A percentile compares a stretch with the other conserved stretches of the same genome.
phyloP scores from a whole-genome alignment of 768 basidiomycete genomes.

The Leccinum fibrillosum region DNA sequence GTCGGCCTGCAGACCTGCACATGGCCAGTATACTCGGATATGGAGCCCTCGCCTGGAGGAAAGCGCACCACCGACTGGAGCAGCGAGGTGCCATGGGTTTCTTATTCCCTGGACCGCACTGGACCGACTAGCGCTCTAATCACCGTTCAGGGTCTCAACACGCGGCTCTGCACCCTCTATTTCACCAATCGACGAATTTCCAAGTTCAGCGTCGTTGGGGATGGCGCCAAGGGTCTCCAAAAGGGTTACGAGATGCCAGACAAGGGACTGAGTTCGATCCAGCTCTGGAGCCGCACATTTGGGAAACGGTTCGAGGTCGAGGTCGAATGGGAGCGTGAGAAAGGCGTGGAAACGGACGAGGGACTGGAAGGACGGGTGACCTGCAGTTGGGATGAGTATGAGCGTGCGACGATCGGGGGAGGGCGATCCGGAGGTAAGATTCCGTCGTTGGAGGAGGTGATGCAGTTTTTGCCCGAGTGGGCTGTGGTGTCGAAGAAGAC shows the following conservation, averaged over 20 bases:
- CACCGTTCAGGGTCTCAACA: constrained; percentile 52
- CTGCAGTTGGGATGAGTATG: constrained; percentile 70
- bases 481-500: constrained; percentile 53
- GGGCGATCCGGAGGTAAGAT: constrained; percentile 44
- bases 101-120: constrained; percentile 38
- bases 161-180: constrained; percentile 59
- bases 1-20: constrained; percentile 44
- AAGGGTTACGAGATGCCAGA: constrained; percentile 37
- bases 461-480: constrained; percentile 66
- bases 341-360: constrained; percentile 11
- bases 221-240: constrained; percentile 37
- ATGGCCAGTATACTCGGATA: constrained; percentile 41
- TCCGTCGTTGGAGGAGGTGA: constrained; percentile 66
- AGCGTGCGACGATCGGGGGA: constrained; percentile 50
- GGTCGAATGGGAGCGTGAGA: constrained; percentile 42
- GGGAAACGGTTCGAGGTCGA: constrained; percentile 50
- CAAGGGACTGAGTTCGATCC: constrained; percentile 38
- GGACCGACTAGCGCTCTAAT: constrained; percentile 47
- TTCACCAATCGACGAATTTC: constrained; percentile 48
- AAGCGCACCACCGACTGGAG: not conserved
- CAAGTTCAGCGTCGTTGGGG: constrained; percentile 38
- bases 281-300: constrained; percentile 64
- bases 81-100: constrained; percentile 38
- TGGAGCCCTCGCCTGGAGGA: constrained; percentile 39
- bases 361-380: constrained; percentile 43